Base-by-base conservation (phyloP, 139 green algal species). In the Chlorella sorokiniana region DNA sequence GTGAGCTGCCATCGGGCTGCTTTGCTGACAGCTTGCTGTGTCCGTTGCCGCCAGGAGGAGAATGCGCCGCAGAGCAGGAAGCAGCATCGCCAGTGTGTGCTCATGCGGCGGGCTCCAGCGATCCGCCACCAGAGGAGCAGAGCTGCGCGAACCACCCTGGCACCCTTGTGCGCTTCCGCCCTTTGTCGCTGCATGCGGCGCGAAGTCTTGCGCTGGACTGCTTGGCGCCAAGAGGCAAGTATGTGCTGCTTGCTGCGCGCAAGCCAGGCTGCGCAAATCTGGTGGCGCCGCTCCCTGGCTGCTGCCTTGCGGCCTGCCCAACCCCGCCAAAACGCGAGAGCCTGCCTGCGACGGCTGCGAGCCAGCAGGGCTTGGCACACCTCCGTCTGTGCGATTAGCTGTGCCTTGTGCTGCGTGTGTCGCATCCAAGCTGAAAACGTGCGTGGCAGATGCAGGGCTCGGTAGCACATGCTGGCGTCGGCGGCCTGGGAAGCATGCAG, bases 381-480 rank as follows among this genome's bases (percentile, higher is more conserved):
- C 29, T 81, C 75, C 16, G 31, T 41, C 59, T 8, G 22, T 20
- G 33, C 20, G 25, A n/a, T n/a, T n/a, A 81, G 41, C 40, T 62
- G 18, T 22, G 31, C 16, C 29, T 14, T 27, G 0, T 2, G 29
- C 20, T 20, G 20, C 1, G 76, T 42, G 9, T 48, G 62, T 4
- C 35, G 20, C 6, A n/a, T n/a, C 76, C 76, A 81, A 20, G 76
- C 31, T 0, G 27, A 37, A 54, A 75, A 75, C 0, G n/a, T 14
- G 3, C 77, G 62, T 1, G 77, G 77, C 33, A 82, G 77, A 45
- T 82, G 77, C 77, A 82, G 27, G 8, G 77, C 63, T 6, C 77
- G n/a, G 64, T 82, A 37, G 64, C 65, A 82, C 31, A 75, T 22
- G 44, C 35, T 33, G 3, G 20, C 64, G 11, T 71, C 77, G 8